Evolutionary conservation across 345 rosid genomes (phyloP).

Genomic region (Rubroshorea leprosula): DNA sequence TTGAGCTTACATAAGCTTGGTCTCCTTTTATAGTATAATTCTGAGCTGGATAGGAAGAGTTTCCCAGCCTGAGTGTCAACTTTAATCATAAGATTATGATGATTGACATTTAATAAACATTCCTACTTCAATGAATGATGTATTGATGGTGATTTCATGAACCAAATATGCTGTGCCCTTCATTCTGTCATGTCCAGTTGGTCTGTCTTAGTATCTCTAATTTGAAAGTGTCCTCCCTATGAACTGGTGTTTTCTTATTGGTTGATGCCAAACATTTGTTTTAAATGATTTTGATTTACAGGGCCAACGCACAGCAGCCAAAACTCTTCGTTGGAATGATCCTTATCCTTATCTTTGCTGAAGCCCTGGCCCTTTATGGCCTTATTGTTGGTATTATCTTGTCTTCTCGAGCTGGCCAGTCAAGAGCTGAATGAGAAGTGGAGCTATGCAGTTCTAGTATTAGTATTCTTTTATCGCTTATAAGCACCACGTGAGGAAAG

Average conservation of each 20-base stretch:
- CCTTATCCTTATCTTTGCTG: constrained; percentile 56
- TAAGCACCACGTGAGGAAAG: background rate
- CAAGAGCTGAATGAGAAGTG: constrained; percentile 40
- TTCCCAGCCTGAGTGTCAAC: too few relatives aligned
- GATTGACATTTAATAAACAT: too few relatives aligned
- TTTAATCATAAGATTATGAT: too few relatives aligned
- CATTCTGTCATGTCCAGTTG: too few relatives aligned
- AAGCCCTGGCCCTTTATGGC: constrained; percentile 52
- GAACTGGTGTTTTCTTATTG: background rate
- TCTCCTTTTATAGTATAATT: too few relatives aligned
- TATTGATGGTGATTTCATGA: too few relatives aligned
- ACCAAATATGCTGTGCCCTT: too few relatives aligned
- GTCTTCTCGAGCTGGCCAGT: constrained; percentile 61
- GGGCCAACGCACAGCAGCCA: constrained; percentile 62
- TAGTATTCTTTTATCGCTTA: constrained; percentile 23
- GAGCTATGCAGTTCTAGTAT: background rate
- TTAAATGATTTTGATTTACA: constrained; percentile 11
- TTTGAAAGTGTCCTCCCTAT: background rate
- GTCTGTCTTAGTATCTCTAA: too few relatives aligned
- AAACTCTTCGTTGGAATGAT: constrained; percentile 59
- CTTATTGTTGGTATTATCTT: constrained; percentile 56
- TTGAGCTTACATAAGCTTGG: too few relatives aligned
- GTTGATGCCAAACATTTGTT: background rate
- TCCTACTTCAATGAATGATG: too few relatives aligned
- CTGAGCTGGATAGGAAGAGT: too few relatives aligned